Base-by-base conservation (phyloP, 345 rosid genomes). In the Rhodamnia argentea region DNA sequence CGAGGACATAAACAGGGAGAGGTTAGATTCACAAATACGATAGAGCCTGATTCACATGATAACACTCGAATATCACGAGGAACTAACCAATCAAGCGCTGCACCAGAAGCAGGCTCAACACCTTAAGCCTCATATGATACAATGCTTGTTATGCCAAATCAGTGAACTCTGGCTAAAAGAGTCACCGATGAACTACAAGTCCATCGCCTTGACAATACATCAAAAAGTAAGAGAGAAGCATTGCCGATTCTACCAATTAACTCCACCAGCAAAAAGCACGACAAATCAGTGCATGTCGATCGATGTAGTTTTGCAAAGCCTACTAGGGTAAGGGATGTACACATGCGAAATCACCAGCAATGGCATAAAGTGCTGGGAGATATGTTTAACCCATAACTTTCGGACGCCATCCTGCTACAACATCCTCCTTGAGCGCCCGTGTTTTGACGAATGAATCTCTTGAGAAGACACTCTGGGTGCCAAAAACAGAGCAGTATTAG, bases 391-490 rank as follows among this genome's bases (percentile, higher is more conserved):
- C 96, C 93, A 91, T 84, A 81, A 96, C 98, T 90, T 96, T 96
- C 29, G 98, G 96, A 87, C 89, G 96, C 99, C 99, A 97, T 84
- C 99, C 98, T 26, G 93, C 97, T 82, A 97, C 88, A 5, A 96
- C 96, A 86, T 97, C 98, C 87, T 96, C 97, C 20, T 90, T 93
- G 56, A 92, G 94, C 23, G 96, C 98, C 18, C 88, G 90, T 7
- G 99, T 96, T 64, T 94, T 96, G 47, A 83, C 51, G 15, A 96
- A 96, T 2, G 99, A 97, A 22, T 96, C 98, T 91, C 89, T 84
- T 6, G 96, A 94, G 93, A 95, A 96, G 55, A 97, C 88, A 82
- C 84, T 91, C 99, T 97, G 98, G 24, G 83, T 27, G 89, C 51
- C 52, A 89, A 10, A 60, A 59, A 76, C 53, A 58, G 56, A 50